Percentiles rank a stretch among this genome's conserved stretches.
These are phyloP conservation scores for Lipomyces mesembrius DNA, from an alignment of 805 yeast species.

Conservation along the genomic window DNA sequence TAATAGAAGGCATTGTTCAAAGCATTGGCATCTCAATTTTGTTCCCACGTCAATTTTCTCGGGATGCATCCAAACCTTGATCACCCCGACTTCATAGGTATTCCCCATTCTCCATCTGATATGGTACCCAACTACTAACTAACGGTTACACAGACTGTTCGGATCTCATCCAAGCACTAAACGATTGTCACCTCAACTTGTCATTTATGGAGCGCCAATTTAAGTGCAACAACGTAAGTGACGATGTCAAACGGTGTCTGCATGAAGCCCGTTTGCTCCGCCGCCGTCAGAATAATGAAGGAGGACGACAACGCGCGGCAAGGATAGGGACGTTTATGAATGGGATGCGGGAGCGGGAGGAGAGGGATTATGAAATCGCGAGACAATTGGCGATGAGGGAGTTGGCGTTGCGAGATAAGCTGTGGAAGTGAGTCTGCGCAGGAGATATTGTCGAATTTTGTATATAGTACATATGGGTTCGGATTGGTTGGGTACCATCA, in stretches of 20 bases:
- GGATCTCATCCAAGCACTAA: slow-evolving; percentile 82
- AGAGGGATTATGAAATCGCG: neutral
- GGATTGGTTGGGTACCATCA: neutral
- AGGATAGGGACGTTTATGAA: slow-evolving; percentile 42
- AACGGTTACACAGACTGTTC: slow-evolving; percentile 59
- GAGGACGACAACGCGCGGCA: slow-evolving; percentile 7
- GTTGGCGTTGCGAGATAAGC: neutral
- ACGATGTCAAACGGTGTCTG: slow-evolving; percentile 76
- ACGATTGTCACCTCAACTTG: slow-evolving; percentile 79
- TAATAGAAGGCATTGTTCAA: neutral
- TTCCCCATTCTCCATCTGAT: neutral
- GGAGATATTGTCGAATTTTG: neutral
- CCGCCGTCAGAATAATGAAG: slow-evolving; percentile 67
- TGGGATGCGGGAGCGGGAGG: slow-evolving; percentile 56
- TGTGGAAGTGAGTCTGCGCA: neutral
- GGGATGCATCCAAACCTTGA: slow-evolving; percentile 39
- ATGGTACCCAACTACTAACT: neutral
- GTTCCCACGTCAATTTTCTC: neutral
- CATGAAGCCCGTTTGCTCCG: slow-evolving; percentile 75
- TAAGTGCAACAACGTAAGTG: slow-evolving; percentile 80
- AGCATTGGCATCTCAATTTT: neutral
- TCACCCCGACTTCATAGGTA: slow-evolving; percentile 38
- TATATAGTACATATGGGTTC: neutral
- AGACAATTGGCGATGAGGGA: neutral
- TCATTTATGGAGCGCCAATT: slow-evolving; percentile 76